Conservation (phyloP, 1,284 basidiomycete genomes). For the Psilocybe mexicana region DNA sequence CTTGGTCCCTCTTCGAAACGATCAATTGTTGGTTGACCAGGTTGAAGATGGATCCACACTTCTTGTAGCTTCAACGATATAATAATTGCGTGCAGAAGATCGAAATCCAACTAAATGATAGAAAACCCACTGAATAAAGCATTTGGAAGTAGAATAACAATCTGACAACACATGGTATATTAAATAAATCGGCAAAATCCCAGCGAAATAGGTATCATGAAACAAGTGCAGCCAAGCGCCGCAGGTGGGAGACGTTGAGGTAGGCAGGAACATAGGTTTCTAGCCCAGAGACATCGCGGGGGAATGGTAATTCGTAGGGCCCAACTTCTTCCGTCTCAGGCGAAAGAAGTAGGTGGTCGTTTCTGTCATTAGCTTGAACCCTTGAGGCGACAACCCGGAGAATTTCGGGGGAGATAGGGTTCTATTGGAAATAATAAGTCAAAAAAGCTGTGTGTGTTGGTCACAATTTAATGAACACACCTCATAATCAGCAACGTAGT, state of each 20-base stretch:
- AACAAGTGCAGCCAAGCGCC: conserved; percentile 80
- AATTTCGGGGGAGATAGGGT: conserved; percentile 95
- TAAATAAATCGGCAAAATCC: conserved; percentile 30
- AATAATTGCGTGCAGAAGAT: conserved; percentile 3
- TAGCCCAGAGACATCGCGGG: conserved; percentile 83
- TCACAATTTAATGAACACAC: conserved; percentile 40
- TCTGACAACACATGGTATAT: conserved; percentile 42
- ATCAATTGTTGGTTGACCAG: conserved; percentile 39
- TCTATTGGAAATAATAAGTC: conserved; percentile 45
- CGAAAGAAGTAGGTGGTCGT: conserved; percentile 90
- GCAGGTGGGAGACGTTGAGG: conserved; percentile 80
- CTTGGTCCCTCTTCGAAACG: conserved; percentile 37
- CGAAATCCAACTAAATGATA: neutral
- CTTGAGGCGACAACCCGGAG: conserved; percentile 93
- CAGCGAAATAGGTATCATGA: conserved; percentile 41
- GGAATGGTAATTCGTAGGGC: conserved; percentile 85
- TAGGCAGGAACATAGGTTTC: conserved; percentile 90
- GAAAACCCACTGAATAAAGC: conserved; percentile 35
- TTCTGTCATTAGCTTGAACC: conserved; percentile 92
- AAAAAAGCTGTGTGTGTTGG: conserved; percentile 6
- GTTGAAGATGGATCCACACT: conserved; percentile 45
- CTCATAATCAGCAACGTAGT: conserved; percentile 99
- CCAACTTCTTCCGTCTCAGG: conserved; percentile 96
- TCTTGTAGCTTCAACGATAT: conserved; percentile 15
- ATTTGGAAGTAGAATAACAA: conserved; percentile 37